Percentiles rank a stretch among this genome's conserved stretches.
Evolutionary conservation across 257 asterid species (phyloP).

Genomic region (Gentiana dahurica): DNA sequence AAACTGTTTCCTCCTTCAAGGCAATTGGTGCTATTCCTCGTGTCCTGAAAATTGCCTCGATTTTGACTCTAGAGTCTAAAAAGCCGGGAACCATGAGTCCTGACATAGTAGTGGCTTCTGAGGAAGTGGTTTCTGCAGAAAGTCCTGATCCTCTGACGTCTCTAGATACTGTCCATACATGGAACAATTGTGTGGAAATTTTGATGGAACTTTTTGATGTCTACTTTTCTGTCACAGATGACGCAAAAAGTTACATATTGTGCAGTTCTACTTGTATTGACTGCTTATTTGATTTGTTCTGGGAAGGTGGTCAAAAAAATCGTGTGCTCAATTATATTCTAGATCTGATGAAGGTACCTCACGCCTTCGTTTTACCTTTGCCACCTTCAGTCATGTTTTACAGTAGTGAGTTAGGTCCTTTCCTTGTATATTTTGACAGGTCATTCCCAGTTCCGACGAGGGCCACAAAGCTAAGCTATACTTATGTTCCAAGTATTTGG

Average conservation of each 20-base stretch:
- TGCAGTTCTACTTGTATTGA: constrained; percentile 61
- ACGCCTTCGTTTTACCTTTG: constrained; percentile 7
- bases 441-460: constrained; percentile 58
- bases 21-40: constrained; percentile 72
- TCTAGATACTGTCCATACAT: constrained; percentile 29
- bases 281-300: constrained; percentile 81
- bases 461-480: constrained; percentile 64
- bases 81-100: constrained; percentile 31
- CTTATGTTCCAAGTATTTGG: constrained; percentile 87
- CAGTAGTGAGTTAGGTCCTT: constrained; percentile 1
- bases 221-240: constrained; percentile 61
- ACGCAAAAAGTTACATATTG: constrained; percentile 59
- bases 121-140: constrained; percentile 22
- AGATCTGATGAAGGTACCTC: constrained; percentile 87
- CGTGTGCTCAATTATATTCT: constrained; percentile 66
- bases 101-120: constrained; percentile 18
- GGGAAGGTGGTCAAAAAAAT: constrained; percentile 76
- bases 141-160: constrained; percentile 26
- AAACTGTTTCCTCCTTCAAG: constrained; percentile 82
- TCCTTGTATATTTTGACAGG: constrained; percentile 30
- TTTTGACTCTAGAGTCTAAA: constrained; percentile 76
- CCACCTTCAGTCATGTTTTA: not conserved
- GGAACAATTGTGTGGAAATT: constrained; percentile 47
- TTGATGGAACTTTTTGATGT: constrained; percentile 58
- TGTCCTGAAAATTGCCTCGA: constrained; percentile 72